Base-by-base conservation (phyloP, 148 eudicot genomes). In the Rhododendron ferrugineum region DNA sequence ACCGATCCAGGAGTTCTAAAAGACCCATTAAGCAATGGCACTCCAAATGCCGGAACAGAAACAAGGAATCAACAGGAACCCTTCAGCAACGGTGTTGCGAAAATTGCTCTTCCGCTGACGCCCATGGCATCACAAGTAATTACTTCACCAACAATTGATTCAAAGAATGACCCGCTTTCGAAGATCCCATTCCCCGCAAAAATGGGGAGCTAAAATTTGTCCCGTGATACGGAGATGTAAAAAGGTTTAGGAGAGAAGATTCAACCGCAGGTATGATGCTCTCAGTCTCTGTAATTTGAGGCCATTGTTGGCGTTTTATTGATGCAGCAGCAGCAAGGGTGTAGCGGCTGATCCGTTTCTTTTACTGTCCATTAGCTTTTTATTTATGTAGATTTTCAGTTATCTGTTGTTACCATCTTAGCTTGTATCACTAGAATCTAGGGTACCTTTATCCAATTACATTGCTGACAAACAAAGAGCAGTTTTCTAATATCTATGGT, bases 181-280 rank as follows among this genome's bases (percentile, higher is more conserved):
- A 87, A 86, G 88, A 89, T 87, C 88, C 84, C 85, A 50, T 89
- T 87, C 60, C 84, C 85, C 6, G 20, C 88, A 28, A 86, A 85
- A 91, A 92, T 70, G 95, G 91, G 78, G 92, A 87, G 88, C 49
- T 83, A 84, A 93, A 89, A 86, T 89, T 85, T 30, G 86, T 81
- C 83, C 14, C 79, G 84, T 76, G 87, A 89, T 80, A 80, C 86
- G 37, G 47, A 87, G 79, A 87, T 56, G 30, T 77, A 26, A 81
- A 66, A 58, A 82, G 82, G 20, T 68, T 54, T 89, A 81, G 80
- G 76, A 70, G 58, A 87, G 85, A 87, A 78, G 83, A 79, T 83
- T 62, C 47, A n/a, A 16, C 80, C 30, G 54, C 46, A 88, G 84
- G 76, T 82, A 76, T 78, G 76, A 49, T 72, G 42, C 60, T 80